phyloP scores from a whole-genome alignment of 1,284 basidiomycete species.

The Fistulinella cinereoalba region DNA sequence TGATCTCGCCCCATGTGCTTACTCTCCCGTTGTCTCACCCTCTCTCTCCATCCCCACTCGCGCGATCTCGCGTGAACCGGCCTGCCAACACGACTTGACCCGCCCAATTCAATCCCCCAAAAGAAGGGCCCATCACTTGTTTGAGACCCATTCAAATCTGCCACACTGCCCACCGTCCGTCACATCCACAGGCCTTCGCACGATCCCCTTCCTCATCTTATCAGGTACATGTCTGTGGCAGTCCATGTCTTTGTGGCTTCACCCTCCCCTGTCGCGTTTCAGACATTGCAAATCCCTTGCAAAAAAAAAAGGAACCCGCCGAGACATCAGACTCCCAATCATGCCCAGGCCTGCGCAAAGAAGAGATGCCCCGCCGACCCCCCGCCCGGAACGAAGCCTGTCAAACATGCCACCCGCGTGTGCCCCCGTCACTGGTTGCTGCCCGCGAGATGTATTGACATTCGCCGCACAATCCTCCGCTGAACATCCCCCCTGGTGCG shows the following conservation, averaged over 20 bases:
- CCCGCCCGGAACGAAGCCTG: too few species aligned
- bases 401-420: too few species aligned
- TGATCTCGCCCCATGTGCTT: conserved; percentile 11
- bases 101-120: conserved; percentile 8
- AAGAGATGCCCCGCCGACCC: too few species aligned
- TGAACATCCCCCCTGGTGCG: too few species aligned
- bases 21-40: conserved; percentile 4
- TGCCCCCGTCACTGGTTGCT: too few species aligned
- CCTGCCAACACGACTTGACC: conserved; percentile 6
- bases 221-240: background rate
- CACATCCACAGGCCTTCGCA: too few species aligned
- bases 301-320: background rate
- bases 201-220: too few species aligned
- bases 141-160: background rate
- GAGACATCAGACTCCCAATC: background rate
- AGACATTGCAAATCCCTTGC: background rate
- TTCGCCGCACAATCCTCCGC: too few species aligned
- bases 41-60: conserved; percentile 20
- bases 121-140: background rate
- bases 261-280: background rate
- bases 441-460: too few species aligned
- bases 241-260: background rate
- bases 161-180: background rate
- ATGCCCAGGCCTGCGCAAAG: too few species aligned
- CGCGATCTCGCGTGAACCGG: conserved; percentile 5